phyloP scores from a whole-genome alignment of 31 red algal genomes.

The Odonthalia washingtoniensis region DNA sequence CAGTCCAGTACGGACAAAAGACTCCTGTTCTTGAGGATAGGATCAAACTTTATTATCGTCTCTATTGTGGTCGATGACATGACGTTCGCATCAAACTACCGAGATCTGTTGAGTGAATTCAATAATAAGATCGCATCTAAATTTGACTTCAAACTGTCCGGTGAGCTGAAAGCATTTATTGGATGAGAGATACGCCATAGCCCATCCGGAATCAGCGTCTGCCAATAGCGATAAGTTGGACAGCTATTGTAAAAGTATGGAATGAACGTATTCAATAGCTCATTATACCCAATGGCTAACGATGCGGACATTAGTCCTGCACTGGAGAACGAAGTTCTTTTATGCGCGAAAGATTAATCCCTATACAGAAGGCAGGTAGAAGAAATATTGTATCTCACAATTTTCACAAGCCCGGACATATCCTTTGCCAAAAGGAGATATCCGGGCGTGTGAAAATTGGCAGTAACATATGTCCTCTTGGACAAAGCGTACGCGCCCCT shows the following conservation, averaged over 20 bases:
- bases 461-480: neutral
- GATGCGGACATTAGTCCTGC: neutral
- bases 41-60: neutral
- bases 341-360: neutral
- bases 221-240: neutral
- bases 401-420: constrained; percentile 27
- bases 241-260: neutral
- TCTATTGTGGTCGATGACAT: constrained; percentile 27
- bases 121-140: neutral
- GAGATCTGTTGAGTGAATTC: neutral
- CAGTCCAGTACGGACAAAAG: neutral
- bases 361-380: neutral
- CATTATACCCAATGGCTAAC: neutral
- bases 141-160: neutral
- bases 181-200: neutral
- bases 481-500: neutral
- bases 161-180: neutral
- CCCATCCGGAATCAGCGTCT: neutral
- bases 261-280: neutral
- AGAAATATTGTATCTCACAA: neutral
- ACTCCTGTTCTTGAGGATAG: neutral
- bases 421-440: too few species aligned
- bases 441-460: too few species aligned
- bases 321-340: neutral
- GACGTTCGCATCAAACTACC: constrained; percentile 10